Base-by-base conservation (phyloP, 805 yeast species). In the Suhomyces sp. region DNA sequence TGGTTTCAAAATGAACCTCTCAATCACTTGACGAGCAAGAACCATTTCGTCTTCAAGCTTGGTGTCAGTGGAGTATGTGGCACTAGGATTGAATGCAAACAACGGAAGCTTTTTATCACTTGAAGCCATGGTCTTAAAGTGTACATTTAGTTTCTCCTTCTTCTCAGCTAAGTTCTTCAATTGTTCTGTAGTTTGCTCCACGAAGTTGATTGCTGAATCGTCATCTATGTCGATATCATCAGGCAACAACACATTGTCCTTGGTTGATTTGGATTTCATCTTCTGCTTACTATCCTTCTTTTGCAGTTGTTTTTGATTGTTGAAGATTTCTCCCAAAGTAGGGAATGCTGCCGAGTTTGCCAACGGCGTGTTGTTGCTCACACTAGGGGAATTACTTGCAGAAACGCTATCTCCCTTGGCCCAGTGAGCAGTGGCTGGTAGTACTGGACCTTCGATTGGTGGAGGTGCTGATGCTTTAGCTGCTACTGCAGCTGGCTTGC, bases 381-480 rank as follows among this genome's bases (percentile, higher is more conserved):
- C 70, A 4, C 77, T 62, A 6, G 81, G 79, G 3, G 79, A 72
- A 22, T 66, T 68, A 35, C 67, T 64, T 35, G 67, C 69, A 7
- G 69, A 66, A 12, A 56, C 59, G 12, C 64, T 54, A 36, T 55
- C 53, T 49, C 59, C 53, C 54, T 67, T 69, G 6, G 76, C 75
- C 92, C 92, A 86, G 4, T 87, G 83, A 1, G 87, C 89, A 17
- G 90, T 80, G 1, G 87, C 79, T 7, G 94, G 94, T 49, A 88
- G 76, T 3, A 85, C 80, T 3, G 82, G 78, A 5, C 68, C 71
- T 35, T 65, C 68, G n/a, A 52, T 57, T 5, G 42, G 24, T 17
- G 42, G 42, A 17, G 31, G 29, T 5, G 24, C 42, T n/a, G 40
- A 10, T 6, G 46, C 27, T 17, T 24, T 40, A 13, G 31, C 59